Conservation (phyloP, 2,329 filamentous ascomycete genomes). For the Septoria petroselini region DNA sequence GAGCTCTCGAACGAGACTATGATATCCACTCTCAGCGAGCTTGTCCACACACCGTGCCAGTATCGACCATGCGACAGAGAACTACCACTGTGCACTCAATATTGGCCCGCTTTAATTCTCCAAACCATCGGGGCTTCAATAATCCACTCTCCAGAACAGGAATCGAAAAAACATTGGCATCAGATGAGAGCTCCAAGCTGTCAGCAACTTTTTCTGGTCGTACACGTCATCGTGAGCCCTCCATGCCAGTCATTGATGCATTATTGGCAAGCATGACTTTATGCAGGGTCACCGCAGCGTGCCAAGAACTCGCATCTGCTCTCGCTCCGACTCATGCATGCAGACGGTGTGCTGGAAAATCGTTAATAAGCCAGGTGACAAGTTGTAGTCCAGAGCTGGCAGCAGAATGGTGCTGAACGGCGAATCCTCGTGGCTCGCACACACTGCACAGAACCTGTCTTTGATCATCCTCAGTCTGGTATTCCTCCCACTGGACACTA, state of each 20-base stretch:
- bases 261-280: background rate
- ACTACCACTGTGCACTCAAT: too few relatives aligned
- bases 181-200: background rate
- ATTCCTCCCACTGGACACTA: conserved; percentile 52
- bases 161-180: too few relatives aligned
- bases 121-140: too few relatives aligned
- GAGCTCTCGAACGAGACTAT: conserved; percentile 1
- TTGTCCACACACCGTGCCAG: too few relatives aligned
- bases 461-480: conserved; percentile 46
- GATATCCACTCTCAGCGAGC: background rate
- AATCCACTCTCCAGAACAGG: too few relatives aligned
- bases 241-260: background rate
- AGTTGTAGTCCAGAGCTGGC: background rate
- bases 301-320: background rate
- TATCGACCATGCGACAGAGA: too few relatives aligned
- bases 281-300: conserved; percentile 2
- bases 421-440: conserved; percentile 38
- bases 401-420: conserved; percentile 36
- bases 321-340: too few relatives aligned
- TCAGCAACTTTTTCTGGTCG: conserved; percentile 8
- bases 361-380: too few relatives aligned
- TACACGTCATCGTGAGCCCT: conserved; percentile 15
- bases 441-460: conserved; percentile 49
- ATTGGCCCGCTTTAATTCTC: too few relatives aligned
- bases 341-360: too few relatives aligned